These are phyloP conservation scores for Davidsoniella eucalypti DNA, from an alignment of 2,329 filamentous ascomycete species.

Conservation along the genomic window DNA sequence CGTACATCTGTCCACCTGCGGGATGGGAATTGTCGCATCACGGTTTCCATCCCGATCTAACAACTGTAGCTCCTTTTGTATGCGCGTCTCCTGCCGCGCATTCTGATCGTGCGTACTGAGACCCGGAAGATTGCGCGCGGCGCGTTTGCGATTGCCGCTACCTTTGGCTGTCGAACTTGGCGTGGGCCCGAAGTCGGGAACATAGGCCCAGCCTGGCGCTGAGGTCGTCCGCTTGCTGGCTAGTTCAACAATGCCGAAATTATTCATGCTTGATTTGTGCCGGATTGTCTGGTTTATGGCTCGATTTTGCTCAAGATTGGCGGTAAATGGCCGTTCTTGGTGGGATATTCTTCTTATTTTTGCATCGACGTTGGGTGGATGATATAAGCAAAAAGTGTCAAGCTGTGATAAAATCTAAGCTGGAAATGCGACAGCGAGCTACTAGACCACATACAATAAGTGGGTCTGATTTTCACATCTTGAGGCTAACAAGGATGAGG, in stretches of 20 bases:
- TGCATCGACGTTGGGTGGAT: neutral
- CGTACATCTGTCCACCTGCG: conserved; percentile 32
- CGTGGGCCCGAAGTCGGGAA: conserved; percentile 54
- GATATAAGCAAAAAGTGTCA: too few relatives aligned
- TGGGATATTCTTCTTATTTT: neutral
- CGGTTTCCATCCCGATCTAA: conserved; percentile 66
- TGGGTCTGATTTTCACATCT: too few relatives aligned
- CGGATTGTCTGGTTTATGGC: neutral
- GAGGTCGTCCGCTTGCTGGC: conserved; percentile 50
- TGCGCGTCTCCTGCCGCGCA: conserved; percentile 67
- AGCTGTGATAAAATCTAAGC: too few relatives aligned
- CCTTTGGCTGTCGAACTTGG: conserved; percentile 30
- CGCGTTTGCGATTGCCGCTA: conserved; percentile 53
- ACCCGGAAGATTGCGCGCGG: conserved; percentile 39
- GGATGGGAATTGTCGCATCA: conserved; percentile 56
- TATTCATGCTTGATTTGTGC: conserved; percentile 31
- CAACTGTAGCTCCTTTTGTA: conserved; percentile 65
- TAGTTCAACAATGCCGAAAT: conserved; percentile 69
- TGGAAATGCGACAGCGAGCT: too few relatives aligned
- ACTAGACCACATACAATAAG: too few relatives aligned
- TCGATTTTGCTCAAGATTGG: neutral
- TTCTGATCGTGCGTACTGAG: conserved; percentile 48
- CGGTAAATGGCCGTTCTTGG: neutral
- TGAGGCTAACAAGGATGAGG: too few relatives aligned
- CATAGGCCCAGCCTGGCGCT: conserved; percentile 84